Evolutionary conservation across 2,329 filamentous ascomycete genomes (phyloP).

Genomic region (Colletotrichum cuscutae): DNA sequence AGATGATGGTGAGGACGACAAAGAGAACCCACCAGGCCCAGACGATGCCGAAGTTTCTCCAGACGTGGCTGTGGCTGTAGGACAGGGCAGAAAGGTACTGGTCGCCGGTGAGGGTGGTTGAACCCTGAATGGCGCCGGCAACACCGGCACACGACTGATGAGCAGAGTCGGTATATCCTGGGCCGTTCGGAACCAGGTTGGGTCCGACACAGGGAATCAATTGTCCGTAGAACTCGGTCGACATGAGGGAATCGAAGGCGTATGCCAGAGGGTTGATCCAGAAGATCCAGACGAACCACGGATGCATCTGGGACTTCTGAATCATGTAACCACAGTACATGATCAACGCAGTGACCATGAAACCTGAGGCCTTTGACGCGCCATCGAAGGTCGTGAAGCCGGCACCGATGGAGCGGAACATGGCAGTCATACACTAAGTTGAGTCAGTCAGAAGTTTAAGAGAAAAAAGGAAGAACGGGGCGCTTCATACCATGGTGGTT

Average conservation of each 20-base stretch:
- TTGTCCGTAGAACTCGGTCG: constrained; percentile 76
- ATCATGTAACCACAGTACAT: constrained; percentile 75
- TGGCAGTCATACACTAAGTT: constrained; percentile 62
- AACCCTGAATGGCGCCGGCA: constrained; percentile 61
- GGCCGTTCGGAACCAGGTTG: constrained; percentile 63
- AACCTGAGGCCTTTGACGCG: constrained; percentile 66
- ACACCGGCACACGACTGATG: constrained; percentile 68
- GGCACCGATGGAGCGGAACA: constrained; percentile 67
- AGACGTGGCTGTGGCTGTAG: constrained; percentile 62
- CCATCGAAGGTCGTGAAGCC: constrained; percentile 66
- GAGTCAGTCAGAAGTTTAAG: constrained; percentile 6
- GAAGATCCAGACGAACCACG: constrained; percentile 72
- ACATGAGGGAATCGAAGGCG: constrained; percentile 73
- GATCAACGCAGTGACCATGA: constrained; percentile 60
- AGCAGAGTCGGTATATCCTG: constrained; percentile 53
- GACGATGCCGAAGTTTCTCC: constrained; percentile 71
- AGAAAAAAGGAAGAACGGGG: not conserved
- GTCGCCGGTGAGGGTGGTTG: constrained; percentile 64
- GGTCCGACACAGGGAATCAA: constrained; percentile 59
- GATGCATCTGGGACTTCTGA: constrained; percentile 68
- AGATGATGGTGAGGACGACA: constrained; percentile 66
- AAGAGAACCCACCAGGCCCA: constrained; percentile 73
- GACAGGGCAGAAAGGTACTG: constrained; percentile 66
- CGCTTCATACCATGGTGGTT: constrained; percentile 58
- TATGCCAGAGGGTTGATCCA: constrained; percentile 76